Percentiles rank a stretch among this genome's conserved stretches.
Evolutionary conservation across 2,329 filamentous ascomycete species (phyloP).

Genomic region (Exophiala phaeomuriformis): DNA sequence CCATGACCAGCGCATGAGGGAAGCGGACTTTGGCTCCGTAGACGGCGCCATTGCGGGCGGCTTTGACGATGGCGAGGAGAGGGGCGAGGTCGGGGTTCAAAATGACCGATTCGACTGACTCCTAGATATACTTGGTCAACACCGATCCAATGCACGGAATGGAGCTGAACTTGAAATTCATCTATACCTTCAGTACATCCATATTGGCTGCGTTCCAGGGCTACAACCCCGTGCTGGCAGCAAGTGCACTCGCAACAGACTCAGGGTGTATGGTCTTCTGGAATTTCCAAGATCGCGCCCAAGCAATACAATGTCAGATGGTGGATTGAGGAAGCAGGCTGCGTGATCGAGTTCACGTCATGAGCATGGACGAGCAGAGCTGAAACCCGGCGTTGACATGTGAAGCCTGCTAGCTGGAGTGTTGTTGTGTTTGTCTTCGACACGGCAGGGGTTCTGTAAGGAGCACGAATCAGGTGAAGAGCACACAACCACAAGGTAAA

Average conservation of each 20-base stretch:
- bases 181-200: slow-evolving; percentile 17
- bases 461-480: too few relatives aligned
- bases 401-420: background rate
- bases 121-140: slow-evolving; percentile 5
- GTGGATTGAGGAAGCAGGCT: background rate
- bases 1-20: slow-evolving; percentile 96
- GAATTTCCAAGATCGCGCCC: background rate
- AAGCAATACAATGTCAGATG: background rate
- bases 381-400: background rate
- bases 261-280: too few relatives aligned
- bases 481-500: too few relatives aligned
- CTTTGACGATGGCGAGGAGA: slow-evolving; percentile 78
- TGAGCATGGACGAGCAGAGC: background rate
- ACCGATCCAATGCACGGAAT: background rate
- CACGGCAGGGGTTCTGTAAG: background rate
- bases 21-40: slow-evolving; percentile 98
- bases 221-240: background rate
- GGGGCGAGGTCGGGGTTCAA: slow-evolving; percentile 57
- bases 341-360: background rate
- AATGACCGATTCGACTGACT: slow-evolving; percentile 21
- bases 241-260: background rate
- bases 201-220: background rate
- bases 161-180: background rate
- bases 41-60: slow-evolving; percentile 89
- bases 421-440: background rate